Base-by-base conservation (phyloP, 306 rosid species). In the Comarum palustre region DNA sequence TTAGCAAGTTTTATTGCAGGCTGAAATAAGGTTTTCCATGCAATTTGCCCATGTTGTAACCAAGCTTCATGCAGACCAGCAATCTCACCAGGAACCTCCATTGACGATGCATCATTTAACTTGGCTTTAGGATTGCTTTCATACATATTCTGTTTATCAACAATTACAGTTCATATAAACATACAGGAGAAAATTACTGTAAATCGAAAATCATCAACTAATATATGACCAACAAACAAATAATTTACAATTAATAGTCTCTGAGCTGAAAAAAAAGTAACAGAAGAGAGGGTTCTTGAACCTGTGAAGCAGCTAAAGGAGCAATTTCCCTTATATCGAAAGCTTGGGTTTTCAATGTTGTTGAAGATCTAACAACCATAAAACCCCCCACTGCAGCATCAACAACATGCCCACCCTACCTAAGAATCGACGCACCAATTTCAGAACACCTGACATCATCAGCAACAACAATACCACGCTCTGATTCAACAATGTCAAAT, bases 331-430 rank as follows among this genome's bases (percentile, higher is more conserved):
- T 85, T 80, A 93, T 77, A 77, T 94, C 92, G 77, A 85, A 85
- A 73, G 98, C 96, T 77, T 88, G 75, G 2, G 92, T 64, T 62
- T 78, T 63, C 16, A 73, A 73, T 51, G 88, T 87, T 17, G 87
- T 78, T 55, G 97, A 86, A 41, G 92, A 89, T 54, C 86, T 59
- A 19, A 93, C 86, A 15, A 93, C 61, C 92, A 93, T 87, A 84
- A 93, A 93, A 50, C 79, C 83, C 19, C 98, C 97, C 62, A 93
- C 98, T 27, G 96, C 90, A 75, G 97, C 96, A 86, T 93, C 98
- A 81, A 93, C 97, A 13, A 94, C 98, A 77, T 93, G 98, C 10
- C 97, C 98, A 14, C 91, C 96, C 74, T 61, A 76, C 80, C 94
- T 82, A 62, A 93, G 96, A 64, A 85, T 66, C 4, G 87, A 81